Evolutionary conservation across 108 stramenopile species (phyloP), one percentile per base, ranked within the genome.

Genomic region (Nitzschia sp.): DNA sequence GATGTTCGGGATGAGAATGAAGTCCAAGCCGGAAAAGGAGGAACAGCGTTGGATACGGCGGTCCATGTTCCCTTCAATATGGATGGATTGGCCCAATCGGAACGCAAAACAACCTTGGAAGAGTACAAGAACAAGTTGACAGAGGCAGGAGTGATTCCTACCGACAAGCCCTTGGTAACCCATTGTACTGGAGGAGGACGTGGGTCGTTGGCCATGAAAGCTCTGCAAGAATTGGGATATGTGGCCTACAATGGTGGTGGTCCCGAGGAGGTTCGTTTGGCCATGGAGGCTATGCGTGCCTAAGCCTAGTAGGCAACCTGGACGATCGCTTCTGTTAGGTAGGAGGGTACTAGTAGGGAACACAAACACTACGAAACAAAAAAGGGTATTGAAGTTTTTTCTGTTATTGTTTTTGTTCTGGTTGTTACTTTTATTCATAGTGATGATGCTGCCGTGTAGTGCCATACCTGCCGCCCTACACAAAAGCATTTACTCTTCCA

Each of bases 401-500:
- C 5, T 34, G 29, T n/a, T n/a, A n/a, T n/a, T 34, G 46, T 48
- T 48, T 1, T 48, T 17, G 3, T 48, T 48, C 3, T 48, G 3
- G 46, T 48, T 17, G 46, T 48, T 12, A 43, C 43, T 43, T 43
- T 48, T 48, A 17, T 48, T 48, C 17, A 15, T 48, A n/a, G n/a
- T n/a, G n/a, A n/a, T n/a, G n/a, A n/a, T n/a, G n/a, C n/a, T n/a
- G n/a, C n/a, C n/a, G n/a, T n/a, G n/a, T n/a, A n/a, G n/a, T n/a
- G n/a, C n/a, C n/a, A n/a, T n/a, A n/a, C n/a, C n/a, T n/a, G n/a
- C n/a, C n/a, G n/a, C n/a, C n/a, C n/a, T n/a, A n/a, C n/a, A n/a
- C n/a, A n/a, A n/a, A n/a, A n/a, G 29, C 15, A 48, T 66, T 71
- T 78, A 78, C 57, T 80, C 78, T 59, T 94, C 93, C 74, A 94